Percentiles rank a stretch among this genome's conserved stretches.
These are phyloP conservation scores for Letharia lupina DNA, from an alignment of 495 filamentous ascomycete genomes.

Conservation along the genomic window DNA sequence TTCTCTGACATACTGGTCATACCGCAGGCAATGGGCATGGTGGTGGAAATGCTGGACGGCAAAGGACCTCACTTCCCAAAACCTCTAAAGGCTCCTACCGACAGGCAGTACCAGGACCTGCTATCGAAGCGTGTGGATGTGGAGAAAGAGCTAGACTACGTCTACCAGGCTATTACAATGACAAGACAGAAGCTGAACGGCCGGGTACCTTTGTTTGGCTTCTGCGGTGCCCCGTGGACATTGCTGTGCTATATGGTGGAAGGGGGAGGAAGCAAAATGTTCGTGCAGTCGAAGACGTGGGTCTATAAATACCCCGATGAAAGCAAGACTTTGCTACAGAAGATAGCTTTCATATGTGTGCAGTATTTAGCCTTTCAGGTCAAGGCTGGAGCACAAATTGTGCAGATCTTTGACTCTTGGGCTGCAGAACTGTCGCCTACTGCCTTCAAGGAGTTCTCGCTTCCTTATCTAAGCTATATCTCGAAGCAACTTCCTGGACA, in stretches of 20 bases:
- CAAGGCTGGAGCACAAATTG: constrained; percentile 77
- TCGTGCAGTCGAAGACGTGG: constrained; percentile 88
- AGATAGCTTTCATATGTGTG: constrained; percentile 85
- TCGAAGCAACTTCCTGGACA: constrained; percentile 63
- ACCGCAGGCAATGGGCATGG: constrained; percentile 95
- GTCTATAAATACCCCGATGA: constrained; percentile 81
- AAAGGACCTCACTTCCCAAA: constrained; percentile 91
- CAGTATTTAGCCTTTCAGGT: constrained; percentile 92
- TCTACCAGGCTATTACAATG: constrained; percentile 88
- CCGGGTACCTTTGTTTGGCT: constrained; percentile 88
- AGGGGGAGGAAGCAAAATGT: constrained; percentile 89
- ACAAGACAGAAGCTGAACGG: constrained; percentile 82
- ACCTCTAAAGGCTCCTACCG: constrained; percentile 66
- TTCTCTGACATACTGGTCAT: constrained; percentile 98
- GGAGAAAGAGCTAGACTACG: constrained; percentile 74
- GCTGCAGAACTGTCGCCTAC: constrained; percentile 83
- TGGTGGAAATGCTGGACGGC: constrained; percentile 91
- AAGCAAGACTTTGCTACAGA: constrained; percentile 71
- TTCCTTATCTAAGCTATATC: constrained; percentile 81
- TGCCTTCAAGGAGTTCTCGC: constrained; percentile 71
- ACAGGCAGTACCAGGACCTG: constrained; percentile 70
- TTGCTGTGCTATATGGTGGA: constrained; percentile 98
- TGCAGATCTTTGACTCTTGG: constrained; percentile 99
- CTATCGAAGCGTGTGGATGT: constrained; percentile 76
- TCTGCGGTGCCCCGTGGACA: constrained; percentile 96